Conservation (phyloP, 2,329 filamentous ascomycete genomes). For the Colletotrichum truncatum region DNA sequence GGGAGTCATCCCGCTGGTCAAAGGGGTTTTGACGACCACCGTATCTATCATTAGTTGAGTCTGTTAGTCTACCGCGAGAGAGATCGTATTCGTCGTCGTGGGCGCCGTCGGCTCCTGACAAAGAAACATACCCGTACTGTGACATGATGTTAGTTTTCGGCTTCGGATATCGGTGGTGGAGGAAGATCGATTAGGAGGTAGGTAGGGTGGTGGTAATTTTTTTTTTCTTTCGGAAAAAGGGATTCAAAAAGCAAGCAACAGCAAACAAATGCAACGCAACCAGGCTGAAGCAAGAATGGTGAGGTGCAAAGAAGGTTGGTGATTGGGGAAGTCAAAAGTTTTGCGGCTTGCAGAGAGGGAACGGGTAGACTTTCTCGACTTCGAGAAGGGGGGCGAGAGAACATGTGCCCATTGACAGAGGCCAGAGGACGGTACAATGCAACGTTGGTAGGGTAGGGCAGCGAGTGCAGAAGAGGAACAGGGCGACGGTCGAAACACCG, state of each 20-base stretch:
- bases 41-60: slow-evolving; percentile 55
- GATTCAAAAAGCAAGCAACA: neutral
- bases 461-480: slow-evolving; percentile 6
- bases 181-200: slow-evolving; percentile 1
- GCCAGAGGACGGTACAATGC: slow-evolving; percentile 8
- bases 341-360: neutral
- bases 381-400: slow-evolving; percentile 21
- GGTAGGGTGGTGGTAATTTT: neutral
- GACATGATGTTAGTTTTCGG: slow-evolving; percentile 48
- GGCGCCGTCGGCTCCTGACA: slow-evolving; percentile 25
- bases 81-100: slow-evolving; percentile 26
- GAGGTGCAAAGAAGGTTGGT: slow-evolving; percentile 29
- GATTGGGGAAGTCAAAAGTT: slow-evolving; percentile 11
- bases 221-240: neutral
- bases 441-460: slow-evolving; percentile 5
- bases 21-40: slow-evolving; percentile 65
- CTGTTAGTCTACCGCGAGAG: slow-evolving; percentile 36
- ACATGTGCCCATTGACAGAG: slow-evolving; percentile 29
- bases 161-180: slow-evolving; percentile 4
- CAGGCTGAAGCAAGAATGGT: slow-evolving; percentile 24
- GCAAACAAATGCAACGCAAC: slow-evolving; percentile 25
- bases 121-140: slow-evolving; percentile 56
- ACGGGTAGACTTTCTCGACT: slow-evolving; percentile 23
- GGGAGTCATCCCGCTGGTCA: slow-evolving; percentile 58
- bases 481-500: slow-evolving; percentile 31